phyloP scores from a whole-genome alignment of 1,284 basidiomycete genomes.

The Trichosporon coremiiforme region DNA sequence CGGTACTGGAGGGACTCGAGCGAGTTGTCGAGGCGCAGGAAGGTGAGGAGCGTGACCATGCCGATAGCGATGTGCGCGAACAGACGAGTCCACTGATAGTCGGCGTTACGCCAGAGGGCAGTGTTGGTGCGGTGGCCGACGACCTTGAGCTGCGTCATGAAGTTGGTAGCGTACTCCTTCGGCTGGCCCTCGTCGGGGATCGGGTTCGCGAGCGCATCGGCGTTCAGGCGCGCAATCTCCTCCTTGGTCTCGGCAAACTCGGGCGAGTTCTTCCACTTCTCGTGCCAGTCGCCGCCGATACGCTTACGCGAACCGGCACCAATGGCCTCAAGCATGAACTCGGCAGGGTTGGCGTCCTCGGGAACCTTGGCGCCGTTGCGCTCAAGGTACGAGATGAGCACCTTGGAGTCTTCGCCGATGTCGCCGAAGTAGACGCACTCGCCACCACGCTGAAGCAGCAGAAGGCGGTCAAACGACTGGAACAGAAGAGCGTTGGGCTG shows the following conservation, averaged over 20 bases:
- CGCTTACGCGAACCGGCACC: conserved; percentile 70
- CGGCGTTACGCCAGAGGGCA: conserved; percentile 76
- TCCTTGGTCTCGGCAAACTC: conserved; percentile 55
- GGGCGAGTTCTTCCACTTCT: conserved; percentile 66
- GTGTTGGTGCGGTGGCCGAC: conserved; percentile 74
- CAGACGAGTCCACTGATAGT: conserved; percentile 71
- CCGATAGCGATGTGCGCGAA: conserved; percentile 77
- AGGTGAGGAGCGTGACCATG: conserved; percentile 77
- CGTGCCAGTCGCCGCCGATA: conserved; percentile 72
- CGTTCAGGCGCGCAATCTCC: conserved; percentile 59
- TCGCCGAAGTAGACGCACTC: conserved; percentile 60
- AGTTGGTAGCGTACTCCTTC: conserved; percentile 64
- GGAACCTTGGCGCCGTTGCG: conserved; percentile 61
- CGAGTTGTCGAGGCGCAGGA: conserved; percentile 73
- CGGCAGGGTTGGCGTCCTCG: conserved; percentile 61
- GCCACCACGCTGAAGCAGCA: conserved; percentile 58
- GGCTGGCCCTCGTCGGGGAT: conserved; percentile 45
- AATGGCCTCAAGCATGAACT: conserved; percentile 64
- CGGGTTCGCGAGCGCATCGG: conserved; percentile 54
- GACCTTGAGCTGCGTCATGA: conserved; percentile 73
- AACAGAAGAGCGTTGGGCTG: conserved; percentile 61
- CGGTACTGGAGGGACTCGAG: conserved; percentile 78
- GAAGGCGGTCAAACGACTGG: conserved; percentile 61
- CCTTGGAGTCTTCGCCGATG: conserved; percentile 61
- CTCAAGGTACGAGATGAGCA: conserved; percentile 62